Conservation (phyloP, 345 rosid species). For the Carallia pectinifolia region DNA sequence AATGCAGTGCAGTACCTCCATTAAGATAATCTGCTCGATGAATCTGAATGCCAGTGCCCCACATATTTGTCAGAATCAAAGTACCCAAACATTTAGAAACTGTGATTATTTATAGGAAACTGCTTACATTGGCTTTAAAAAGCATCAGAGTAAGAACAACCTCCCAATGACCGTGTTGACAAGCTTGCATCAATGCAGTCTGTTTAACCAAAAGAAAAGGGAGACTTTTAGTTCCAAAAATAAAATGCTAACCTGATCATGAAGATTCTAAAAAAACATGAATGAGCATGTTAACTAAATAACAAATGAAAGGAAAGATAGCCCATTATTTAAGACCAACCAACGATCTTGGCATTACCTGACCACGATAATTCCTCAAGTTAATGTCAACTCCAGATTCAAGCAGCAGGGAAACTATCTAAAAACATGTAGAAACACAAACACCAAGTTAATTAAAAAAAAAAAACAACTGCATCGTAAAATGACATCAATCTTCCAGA, state of each 20-base stretch:
- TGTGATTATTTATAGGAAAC: conserved; percentile 1
- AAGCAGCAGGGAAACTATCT: conserved; percentile 91
- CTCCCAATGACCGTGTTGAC: conserved; percentile 99
- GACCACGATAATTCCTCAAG: conserved; percentile 96
- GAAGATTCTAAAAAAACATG: not conserved
- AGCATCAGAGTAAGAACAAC: conserved; percentile 86
- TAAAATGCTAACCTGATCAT: not conserved
- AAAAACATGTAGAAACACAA: conserved; percentile 19
- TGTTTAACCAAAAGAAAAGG: conserved; percentile 27
- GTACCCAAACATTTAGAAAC: not conserved
- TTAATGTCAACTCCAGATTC: conserved; percentile 98
- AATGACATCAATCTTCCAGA: not conserved
- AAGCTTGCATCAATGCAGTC: conserved; percentile 99
- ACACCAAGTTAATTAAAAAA: conserved; percentile 13
- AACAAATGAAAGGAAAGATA: not conserved
- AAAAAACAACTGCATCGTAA: too few species aligned
- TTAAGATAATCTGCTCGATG: conserved; percentile 89
- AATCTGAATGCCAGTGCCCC: conserved; percentile 46
- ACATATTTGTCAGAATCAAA: conserved; percentile 21
- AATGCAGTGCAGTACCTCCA: conserved; percentile 94
- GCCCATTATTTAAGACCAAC: not conserved
- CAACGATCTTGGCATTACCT: conserved; percentile 43
- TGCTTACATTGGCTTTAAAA: conserved; percentile 85
- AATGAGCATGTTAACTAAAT: not conserved
- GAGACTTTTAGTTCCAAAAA: not conserved